Base-by-base conservation (phyloP, 768 basidiomycete genomes). In the Hemileccinum impolitum region DNA sequence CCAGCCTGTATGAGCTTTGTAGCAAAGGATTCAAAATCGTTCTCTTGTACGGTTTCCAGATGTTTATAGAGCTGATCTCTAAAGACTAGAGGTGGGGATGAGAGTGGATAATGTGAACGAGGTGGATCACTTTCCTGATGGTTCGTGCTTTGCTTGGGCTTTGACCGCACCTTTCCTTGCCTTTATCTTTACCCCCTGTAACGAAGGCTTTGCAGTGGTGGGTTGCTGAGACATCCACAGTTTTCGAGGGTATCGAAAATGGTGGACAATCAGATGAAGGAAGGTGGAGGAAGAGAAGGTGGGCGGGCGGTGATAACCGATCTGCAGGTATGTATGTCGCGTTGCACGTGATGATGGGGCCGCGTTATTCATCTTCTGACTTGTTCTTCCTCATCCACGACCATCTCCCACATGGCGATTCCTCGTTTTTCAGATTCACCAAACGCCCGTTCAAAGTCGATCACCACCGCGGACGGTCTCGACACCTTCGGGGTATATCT, bases 191-290 rank as follows among this genome's bases (percentile, higher is more conserved):
- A 93, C 90, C 73, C 89, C 89, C 80, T 87, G 85, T 70, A 91
- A 79, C 77, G 87, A 87, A 87, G 89, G 89, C 81, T 89, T 90
- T 72, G 81, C 67, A 72, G 81, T 76, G 66, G 82, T 69, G 73
- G 84, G 70, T 89, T 87, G 88, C 81, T 85, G 84, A 90, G 89
- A 91, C 89, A 91, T 91, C 74, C 88, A 90, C 85, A 77, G 73
- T 77, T 71, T 71, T 66, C 71, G 69, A 71, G 63, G 46, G 39
- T 53, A 60, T 64, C 63, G 57, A 63, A 61, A 63, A 65, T 39
- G 35, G 63, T 42, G 60, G 60, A 58, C 57, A 51, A 54, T 58
- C 52, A 60, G 47, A 48, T 51, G 48, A 19, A 39, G 19, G 37
- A 4, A 23, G 38, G 38, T 21, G 21, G 28, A 38, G 30, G 45